phyloP scores from a whole-genome alignment of 1,139 yeast species.

The Kurtzmaniella quercitrusa region DNA sequence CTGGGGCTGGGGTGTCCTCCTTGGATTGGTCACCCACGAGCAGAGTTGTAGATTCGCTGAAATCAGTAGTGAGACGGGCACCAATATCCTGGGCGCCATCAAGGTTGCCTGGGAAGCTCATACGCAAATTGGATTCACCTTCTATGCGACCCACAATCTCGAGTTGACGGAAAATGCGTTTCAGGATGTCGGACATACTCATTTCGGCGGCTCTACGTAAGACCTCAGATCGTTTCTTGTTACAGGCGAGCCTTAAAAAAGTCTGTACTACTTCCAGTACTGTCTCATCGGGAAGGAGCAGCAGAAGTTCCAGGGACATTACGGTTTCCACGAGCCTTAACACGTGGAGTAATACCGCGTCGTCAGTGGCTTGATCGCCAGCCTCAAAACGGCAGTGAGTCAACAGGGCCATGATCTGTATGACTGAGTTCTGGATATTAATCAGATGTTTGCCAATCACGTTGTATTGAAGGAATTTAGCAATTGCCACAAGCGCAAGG shows the following conservation, averaged over 20 bases:
- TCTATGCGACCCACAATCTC: conserved; percentile 13
- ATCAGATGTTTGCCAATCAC: conserved; percentile 44
- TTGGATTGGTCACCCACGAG: not conserved
- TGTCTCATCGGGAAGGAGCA: conserved; percentile 70
- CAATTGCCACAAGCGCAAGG: conserved; percentile 71
- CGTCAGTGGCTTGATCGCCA: conserved; percentile 89
- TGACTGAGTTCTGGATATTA: conserved; percentile 46
- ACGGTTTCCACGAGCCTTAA: conserved; percentile 69
- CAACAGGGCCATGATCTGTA: conserved; percentile 68
- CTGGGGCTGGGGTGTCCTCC: not conserved
- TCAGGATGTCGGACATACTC: conserved; percentile 69
- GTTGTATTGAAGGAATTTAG: conserved; percentile 66
- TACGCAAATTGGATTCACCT: not conserved
- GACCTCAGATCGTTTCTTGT: conserved; percentile 86
- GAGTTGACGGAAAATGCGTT: conserved; percentile 62
- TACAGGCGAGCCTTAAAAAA: conserved; percentile 87
- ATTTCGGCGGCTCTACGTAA: conserved; percentile 87
- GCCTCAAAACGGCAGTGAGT: conserved; percentile 97
- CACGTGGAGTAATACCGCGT: conserved; percentile 82
- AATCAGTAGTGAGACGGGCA: conserved; percentile 33
- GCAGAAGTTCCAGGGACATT: conserved; percentile 62
- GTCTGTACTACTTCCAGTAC: conserved; percentile 90
- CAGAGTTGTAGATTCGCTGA: not conserved
- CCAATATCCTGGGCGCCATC: conserved; percentile 32
- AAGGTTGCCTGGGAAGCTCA: conserved; percentile 2